Conservation (phyloP, 805 yeast species). For the Torulaspora quercuum region DNA sequence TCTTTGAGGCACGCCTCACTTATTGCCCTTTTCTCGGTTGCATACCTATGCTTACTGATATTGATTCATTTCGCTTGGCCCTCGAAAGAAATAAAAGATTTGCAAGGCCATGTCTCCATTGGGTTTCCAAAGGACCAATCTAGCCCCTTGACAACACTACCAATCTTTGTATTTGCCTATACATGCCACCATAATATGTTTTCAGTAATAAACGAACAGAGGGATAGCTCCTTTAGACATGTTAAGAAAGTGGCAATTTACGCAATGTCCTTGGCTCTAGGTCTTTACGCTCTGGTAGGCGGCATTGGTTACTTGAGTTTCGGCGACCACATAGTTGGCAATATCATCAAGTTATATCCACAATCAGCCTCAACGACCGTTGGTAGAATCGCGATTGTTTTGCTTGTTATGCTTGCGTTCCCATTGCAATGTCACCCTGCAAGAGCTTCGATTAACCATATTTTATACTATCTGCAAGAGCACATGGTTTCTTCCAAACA, state of each 20-base stretch:
- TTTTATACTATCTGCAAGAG: constrained; percentile 47
- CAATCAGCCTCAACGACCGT: constrained; percentile 61
- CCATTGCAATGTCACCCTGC: constrained; percentile 92
- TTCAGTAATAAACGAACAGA: constrained; percentile 78
- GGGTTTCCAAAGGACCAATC: constrained; percentile 46
- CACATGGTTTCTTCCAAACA: constrained; percentile 2
- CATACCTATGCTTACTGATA: constrained; percentile 69
- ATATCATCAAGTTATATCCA: constrained; percentile 76
- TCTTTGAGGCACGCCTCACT: constrained; percentile 83
- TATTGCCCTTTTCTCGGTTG: constrained; percentile 77
- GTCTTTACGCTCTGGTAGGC: constrained; percentile 69
- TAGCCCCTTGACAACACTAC: constrained; percentile 65
- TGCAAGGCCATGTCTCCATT: constrained; percentile 49
- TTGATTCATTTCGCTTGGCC: constrained; percentile 57
- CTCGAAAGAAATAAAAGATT: constrained; percentile 25
- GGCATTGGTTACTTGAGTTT: constrained; percentile 80
- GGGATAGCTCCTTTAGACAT: constrained; percentile 47
- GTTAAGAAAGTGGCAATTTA: constrained; percentile 46
- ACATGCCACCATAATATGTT: constrained; percentile 97
- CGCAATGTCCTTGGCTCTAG: constrained; percentile 59
- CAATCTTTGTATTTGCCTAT: constrained; percentile 91
- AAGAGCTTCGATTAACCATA: constrained; percentile 73
- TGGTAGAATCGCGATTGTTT: constrained; percentile 76
- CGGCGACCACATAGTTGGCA: constrained; percentile 76
- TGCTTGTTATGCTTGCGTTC: constrained; percentile 76